A percentile compares a stretch with the other conserved stretches of the same genome.
These are phyloP conservation scores for Malassezia equina DNA, from an alignment of 1,284 basidiomycete species.

Conservation along the genomic window DNA sequence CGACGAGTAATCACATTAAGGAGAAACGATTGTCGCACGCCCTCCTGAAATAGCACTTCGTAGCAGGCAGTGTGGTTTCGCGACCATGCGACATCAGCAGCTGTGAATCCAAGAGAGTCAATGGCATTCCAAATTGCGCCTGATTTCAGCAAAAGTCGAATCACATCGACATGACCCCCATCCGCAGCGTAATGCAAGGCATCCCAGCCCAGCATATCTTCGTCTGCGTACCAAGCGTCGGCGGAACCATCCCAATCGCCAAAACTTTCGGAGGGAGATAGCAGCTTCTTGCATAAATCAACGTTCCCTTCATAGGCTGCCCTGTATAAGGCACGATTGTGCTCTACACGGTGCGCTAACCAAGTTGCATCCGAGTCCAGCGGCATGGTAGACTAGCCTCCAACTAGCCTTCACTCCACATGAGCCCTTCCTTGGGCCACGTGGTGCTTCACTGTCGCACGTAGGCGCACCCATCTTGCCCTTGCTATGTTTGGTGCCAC, in stretches of 20 bases:
- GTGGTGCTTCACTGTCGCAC: background rate
- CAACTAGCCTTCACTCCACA: background rate
- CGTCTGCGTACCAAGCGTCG: constrained; percentile 77
- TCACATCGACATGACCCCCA: constrained; percentile 57
- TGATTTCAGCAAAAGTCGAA: constrained; percentile 61
- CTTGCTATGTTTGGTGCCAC: constrained; percentile 7
- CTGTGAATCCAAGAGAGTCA: constrained; percentile 34
- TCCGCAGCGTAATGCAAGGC: constrained; percentile 81
- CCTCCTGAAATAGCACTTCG: constrained; percentile 48
- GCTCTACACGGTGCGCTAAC: constrained; percentile 19
- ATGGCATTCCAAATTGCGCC: constrained; percentile 77
- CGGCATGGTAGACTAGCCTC: background rate
- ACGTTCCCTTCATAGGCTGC: constrained; percentile 28
- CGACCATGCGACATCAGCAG: constrained; percentile 40
- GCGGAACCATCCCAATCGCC: constrained; percentile 58
- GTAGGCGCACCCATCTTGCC: background rate
- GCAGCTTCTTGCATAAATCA: constrained; percentile 18
- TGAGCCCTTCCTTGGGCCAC: background rate
- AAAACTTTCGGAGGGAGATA: constrained; percentile 7
- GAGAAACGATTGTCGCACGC: constrained; percentile 35
- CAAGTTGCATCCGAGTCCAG: background rate
- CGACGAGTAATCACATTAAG: constrained; percentile 29
- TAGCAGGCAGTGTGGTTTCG: constrained; percentile 33
- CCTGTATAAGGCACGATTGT: constrained; percentile 27
- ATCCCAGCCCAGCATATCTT: constrained; percentile 58